Evolutionary conservation across 495 filamentous ascomycete species (phyloP).

Genomic region (Pseudomonodictys pantanalensis): DNA sequence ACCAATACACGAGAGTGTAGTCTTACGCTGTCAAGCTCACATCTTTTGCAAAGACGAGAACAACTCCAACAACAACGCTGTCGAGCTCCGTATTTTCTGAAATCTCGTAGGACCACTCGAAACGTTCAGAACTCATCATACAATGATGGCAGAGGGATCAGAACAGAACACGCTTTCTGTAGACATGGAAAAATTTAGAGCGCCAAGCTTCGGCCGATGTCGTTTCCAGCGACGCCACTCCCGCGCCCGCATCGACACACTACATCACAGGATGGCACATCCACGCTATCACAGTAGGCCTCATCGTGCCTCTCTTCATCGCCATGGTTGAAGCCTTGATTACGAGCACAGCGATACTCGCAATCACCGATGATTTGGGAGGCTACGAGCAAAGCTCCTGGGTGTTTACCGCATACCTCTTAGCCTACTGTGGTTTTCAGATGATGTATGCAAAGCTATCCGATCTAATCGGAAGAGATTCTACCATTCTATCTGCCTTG

Average conservation of each 20-base stretch:
- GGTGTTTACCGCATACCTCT: constrained; percentile 12
- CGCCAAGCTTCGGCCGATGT: neutral
- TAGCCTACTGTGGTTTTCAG: constrained; percentile 11
- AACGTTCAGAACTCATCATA: neutral
- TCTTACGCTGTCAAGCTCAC: neutral
- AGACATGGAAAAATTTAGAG: neutral
- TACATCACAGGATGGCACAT: constrained; percentile 6
- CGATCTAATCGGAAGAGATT: constrained; percentile 38
- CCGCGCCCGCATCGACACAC: neutral
- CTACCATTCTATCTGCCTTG: constrained; percentile 38
- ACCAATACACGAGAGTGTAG: neutral
- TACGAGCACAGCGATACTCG: constrained; percentile 55
- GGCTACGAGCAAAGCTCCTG: constrained; percentile 10
- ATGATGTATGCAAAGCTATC: constrained; percentile 27
- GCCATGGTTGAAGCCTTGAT: constrained; percentile 55
- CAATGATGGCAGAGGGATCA: neutral
- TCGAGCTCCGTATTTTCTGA: neutral
- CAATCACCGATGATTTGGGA: constrained; percentile 1
- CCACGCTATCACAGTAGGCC: constrained; percentile 32
- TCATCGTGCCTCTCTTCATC: constrained; percentile 53
- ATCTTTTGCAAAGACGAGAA: too few species aligned
- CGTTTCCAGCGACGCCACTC: neutral
- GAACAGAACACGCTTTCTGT: neutral
- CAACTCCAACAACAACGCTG: too few species aligned
- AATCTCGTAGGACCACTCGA: neutral